Conservation (phyloP, 257 asterid species). For the Coffea eugenioides region DNA sequence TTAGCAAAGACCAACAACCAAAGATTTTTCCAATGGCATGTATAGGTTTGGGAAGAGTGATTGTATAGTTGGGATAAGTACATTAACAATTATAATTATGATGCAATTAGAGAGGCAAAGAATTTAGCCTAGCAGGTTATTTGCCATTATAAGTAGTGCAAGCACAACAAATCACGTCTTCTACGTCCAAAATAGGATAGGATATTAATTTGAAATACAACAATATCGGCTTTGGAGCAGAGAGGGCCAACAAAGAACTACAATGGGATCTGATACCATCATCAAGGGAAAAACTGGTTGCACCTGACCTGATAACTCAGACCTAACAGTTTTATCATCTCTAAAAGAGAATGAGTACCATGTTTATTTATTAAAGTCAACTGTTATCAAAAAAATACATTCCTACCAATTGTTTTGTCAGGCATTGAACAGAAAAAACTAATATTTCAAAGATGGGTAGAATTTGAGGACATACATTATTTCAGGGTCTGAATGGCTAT, state of each 20-base stretch:
- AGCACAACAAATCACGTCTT: neutral
- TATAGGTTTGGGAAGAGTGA: neutral
- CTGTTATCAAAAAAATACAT: neutral
- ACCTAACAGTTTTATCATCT: neutral
- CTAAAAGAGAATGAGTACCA: neutral
- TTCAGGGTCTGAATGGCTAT: slow-evolving; percentile 70
- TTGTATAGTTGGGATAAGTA: neutral
- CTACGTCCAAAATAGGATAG: neutral
- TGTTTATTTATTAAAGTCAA: neutral
- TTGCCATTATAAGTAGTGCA: neutral
- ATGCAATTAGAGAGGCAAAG: neutral
- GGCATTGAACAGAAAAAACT: neutral
- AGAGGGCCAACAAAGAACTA: neutral
- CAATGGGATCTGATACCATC: neutral
- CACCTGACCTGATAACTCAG: neutral
- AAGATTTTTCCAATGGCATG: too few species aligned
- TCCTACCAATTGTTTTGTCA: neutral
- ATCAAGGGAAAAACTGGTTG: neutral
- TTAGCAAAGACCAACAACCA: neutral
- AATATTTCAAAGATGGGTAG: slow-evolving; percentile 11
- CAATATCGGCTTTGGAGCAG: neutral
- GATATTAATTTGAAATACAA: too few species aligned
- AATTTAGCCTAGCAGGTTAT: neutral
- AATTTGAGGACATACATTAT: slow-evolving; percentile 49
- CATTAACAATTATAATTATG: neutral